A percentile compares a stretch with the other conserved stretches of the same genome.
phyloP scores from a whole-genome alignment of 108 stramenopile genomes.

The Conticribra weissflogii region DNA sequence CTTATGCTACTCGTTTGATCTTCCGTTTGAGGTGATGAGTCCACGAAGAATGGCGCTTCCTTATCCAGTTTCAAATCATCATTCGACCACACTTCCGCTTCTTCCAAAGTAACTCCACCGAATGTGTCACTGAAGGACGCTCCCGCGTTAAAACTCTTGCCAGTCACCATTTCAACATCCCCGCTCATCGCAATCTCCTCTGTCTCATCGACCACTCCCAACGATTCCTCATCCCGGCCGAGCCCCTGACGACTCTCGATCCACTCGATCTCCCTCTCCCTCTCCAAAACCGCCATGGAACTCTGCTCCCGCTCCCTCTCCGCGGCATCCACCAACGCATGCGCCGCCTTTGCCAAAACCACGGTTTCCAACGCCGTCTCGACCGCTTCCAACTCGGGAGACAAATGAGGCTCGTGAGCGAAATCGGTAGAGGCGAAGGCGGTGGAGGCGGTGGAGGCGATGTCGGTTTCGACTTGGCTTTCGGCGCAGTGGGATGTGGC shows the following conservation, averaged over 20 bases:
- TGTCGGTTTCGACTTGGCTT: slow-evolving; percentile 18
- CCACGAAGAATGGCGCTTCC: too few species aligned
- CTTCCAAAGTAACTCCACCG: not conserved
- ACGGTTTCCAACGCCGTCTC: slow-evolving; percentile 14
- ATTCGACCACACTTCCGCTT: not conserved
- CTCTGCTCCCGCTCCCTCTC: slow-evolving; percentile 27
- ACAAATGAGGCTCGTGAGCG: slow-evolving; percentile 30
- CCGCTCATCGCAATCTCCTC: too few species aligned
- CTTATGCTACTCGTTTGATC: too few species aligned
- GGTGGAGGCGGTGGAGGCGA: slow-evolving; percentile 9
- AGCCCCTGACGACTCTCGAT: slow-evolving; percentile 15
- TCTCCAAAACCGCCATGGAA: slow-evolving; percentile 23
- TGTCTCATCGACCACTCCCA: too few species aligned
- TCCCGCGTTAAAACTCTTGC: too few species aligned
- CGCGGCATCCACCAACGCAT: slow-evolving; percentile 17
- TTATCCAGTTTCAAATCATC: slow-evolving; percentile 3
- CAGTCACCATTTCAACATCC: not conserved
- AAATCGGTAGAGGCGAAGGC: slow-evolving; percentile 32
- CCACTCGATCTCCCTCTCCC: slow-evolving; percentile 28
- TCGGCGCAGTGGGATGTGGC: slow-evolving; percentile 27
- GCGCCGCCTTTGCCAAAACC: slow-evolving; percentile 9
- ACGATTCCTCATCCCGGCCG: too few species aligned
- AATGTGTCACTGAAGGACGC: too few species aligned
- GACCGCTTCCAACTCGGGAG: slow-evolving; percentile 24
- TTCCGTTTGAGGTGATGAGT: too few species aligned